Evolutionary conservation across 2,329 filamentous ascomycete species (phyloP).

Genomic region (Aaosphaeria arxii): DNA sequence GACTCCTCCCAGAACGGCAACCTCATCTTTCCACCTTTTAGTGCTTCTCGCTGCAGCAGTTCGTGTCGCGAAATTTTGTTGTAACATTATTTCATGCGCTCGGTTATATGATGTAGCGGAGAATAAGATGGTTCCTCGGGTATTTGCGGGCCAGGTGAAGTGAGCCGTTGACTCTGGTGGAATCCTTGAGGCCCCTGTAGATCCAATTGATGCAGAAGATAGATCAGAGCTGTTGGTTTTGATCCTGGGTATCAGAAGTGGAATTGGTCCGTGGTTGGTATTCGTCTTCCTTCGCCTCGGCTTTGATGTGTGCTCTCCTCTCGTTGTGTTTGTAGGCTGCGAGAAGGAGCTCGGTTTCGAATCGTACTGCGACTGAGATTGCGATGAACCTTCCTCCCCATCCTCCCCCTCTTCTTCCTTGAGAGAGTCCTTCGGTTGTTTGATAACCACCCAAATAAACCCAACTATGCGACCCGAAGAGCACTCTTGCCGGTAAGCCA

Average conservation of each 20-base stretch:
- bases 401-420: slow-evolving; percentile 21
- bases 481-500: slow-evolving; percentile 95
- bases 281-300: slow-evolving; percentile 20
- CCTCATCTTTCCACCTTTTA: slow-evolving; percentile 67
- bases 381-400: slow-evolving; percentile 19
- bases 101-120: slow-evolving; percentile 64
- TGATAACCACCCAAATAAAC: slow-evolving; percentile 89
- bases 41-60: slow-evolving; percentile 65
- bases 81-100: slow-evolving; percentile 65
- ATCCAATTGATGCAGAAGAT: slow-evolving; percentile 49
- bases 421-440: slow-evolving; percentile 51
- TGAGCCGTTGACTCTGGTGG: slow-evolving; percentile 55
- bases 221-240: slow-evolving; percentile 51
- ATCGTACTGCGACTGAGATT: slow-evolving; percentile 14
- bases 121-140: slow-evolving; percentile 63
- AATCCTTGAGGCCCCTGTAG: slow-evolving; percentile 34
- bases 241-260: slow-evolving; percentile 61
- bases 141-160: slow-evolving; percentile 63
- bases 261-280: slow-evolving; percentile 55
- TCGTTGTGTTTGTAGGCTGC: slow-evolving; percentile 7
- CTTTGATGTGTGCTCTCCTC: slow-evolving; percentile 6
- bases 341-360: slow-evolving; percentile 8
- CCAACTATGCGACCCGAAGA: slow-evolving; percentile 89
- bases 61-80: slow-evolving; percentile 69
- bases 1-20: slow-evolving; percentile 43